Evolutionary conservation across 306 rosid genomes (phyloP), one percentile per base, ranked within the genome.

Genomic region (Trifolium repens): DNA sequence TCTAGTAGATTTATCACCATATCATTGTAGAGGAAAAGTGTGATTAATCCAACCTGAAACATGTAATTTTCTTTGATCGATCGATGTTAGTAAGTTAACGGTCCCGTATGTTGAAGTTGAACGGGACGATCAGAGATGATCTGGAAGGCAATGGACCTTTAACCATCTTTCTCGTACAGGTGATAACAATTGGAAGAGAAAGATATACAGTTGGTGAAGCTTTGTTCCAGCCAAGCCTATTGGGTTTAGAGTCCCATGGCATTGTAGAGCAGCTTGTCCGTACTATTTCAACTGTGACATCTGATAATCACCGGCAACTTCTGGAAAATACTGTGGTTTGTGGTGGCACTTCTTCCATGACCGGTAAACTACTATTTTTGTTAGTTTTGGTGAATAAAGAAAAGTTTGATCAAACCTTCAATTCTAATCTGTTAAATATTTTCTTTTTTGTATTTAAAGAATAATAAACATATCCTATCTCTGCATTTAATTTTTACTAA

Each of bases 241-340:
- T 92, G 90, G 96, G 98, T 75, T 83, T 92, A 79, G 99, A 94
- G 78, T 85, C 96, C 6, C 97, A 94, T 75, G 98, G 99, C 40
- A 92, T 94, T 81, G 98, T 94, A 49, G 99, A 94, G 85, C 99
- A 92, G 87, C 99, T 96, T 79, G 98, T 92, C 57, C 97, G 93
- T 79, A 82, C 90, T 81, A 92, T 96, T 84, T 90, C 98, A 81
- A 85, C 89, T 7, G 98, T 96, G 63, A 88, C 99, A 47, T 92
- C 99, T 27, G 99, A 96, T 83, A 92, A 92, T 86, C 99, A 94
- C 66, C 82, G 97, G 44, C 99, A 94, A 59, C 89, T 94, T 78
- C 89, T 94, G 54, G 99, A 94, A 83, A 94, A 94, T 67, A 92
- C 99, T 3, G 97, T 94, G 66, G 89, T 94, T 68, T 94, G 96